Percentiles rank a stretch among this genome's conserved stretches.
These are phyloP conservation scores for Cornus controversa DNA, from an alignment of 148 eudicot genomes.

Conservation along the genomic window DNA sequence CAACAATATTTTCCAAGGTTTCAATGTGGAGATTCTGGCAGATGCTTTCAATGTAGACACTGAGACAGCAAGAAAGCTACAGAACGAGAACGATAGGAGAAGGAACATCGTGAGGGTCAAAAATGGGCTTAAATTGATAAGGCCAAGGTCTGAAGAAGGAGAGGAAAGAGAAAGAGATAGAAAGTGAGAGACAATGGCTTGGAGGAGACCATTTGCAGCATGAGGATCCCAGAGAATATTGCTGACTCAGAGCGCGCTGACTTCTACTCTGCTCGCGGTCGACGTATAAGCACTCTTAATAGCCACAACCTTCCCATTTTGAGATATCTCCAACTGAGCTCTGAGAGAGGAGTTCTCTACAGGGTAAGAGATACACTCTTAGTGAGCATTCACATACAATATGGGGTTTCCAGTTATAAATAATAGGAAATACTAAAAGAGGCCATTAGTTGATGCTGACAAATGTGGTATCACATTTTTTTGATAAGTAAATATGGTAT, in stretches of 20 bases:
- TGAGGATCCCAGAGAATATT: constrained; percentile 22
- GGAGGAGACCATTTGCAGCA: constrained; percentile 31
- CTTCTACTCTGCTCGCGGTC: constrained; percentile 20
- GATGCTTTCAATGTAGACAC: constrained; percentile 14
- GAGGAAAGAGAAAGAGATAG: background rate
- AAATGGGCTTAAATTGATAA: constrained; percentile 8
- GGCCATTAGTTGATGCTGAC: background rate
- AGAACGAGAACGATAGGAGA: constrained; percentile 8
- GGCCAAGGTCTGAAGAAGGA: constrained; percentile 3
- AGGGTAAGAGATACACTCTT: constrained; percentile 15
- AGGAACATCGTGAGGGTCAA: constrained; percentile 27
- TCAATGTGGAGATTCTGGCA: constrained; percentile 16
- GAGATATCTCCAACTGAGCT: constrained; percentile 21
- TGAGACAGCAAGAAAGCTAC: constrained; percentile 7
- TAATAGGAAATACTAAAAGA: too few relatives aligned
- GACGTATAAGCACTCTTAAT: constrained; percentile 15
- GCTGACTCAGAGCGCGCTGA: constrained; percentile 21
- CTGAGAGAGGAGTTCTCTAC: constrained; percentile 29
- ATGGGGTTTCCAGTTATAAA: too few relatives aligned
- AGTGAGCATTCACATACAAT: background rate
- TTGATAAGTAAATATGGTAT: background rate
- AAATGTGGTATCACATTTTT: background rate
- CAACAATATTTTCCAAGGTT: constrained; percentile 24
- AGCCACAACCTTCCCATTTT: constrained; percentile 32
- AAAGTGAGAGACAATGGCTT: constrained; percentile 14